Evolutionary conservation across 306 rosid genomes (phyloP), one percentile per base, ranked within the genome.

Genomic region (Sesbania bispinosa): DNA sequence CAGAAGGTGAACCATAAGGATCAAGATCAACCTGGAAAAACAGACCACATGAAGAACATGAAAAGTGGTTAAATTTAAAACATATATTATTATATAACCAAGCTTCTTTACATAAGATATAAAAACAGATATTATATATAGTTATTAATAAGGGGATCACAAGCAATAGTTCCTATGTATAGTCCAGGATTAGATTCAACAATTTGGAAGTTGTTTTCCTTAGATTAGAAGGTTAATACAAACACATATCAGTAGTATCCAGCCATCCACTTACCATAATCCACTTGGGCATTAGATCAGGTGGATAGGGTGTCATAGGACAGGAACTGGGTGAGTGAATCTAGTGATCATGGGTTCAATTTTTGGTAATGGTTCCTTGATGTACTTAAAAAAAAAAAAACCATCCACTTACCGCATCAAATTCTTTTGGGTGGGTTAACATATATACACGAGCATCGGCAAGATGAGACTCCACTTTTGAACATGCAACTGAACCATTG

Each of bases 1-100:
- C 73, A 39, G 95, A 89, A 66, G 98, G 98, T 15, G 98, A 83
- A 79, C 96, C 98, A 57, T 92, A 92, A 62, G 98, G 98, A 87
- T 92, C 98, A 68, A 92, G 88, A 86, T 92, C 98, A 74, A 92
- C 96, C 98, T 92, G 92, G 73, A 69, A 52, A 41, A 52, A 42
- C 6, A 79, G 21, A 50, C 50, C n/a, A 48, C 23, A 15, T 9
- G 11, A 48, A 57, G 36, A 43, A 7, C 9, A 74, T 26, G 50
- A 79, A 72, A 71, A 67, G 30, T 39, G 42, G 53, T 41, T 41
- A 7, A 62, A 41, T 41, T 41, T 6, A 41, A 62, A 62, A 32
- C n/a, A n/a, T n/a, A n/a, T n/a, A n/a, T n/a, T n/a, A n/a, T 38
- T 30, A 39, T 41, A 43, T 23, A 62, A 41, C n/a, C 48, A 39